phyloP scores from a whole-genome alignment of 1,139 yeast genomes.

The Suhomyces coccinellae region DNA sequence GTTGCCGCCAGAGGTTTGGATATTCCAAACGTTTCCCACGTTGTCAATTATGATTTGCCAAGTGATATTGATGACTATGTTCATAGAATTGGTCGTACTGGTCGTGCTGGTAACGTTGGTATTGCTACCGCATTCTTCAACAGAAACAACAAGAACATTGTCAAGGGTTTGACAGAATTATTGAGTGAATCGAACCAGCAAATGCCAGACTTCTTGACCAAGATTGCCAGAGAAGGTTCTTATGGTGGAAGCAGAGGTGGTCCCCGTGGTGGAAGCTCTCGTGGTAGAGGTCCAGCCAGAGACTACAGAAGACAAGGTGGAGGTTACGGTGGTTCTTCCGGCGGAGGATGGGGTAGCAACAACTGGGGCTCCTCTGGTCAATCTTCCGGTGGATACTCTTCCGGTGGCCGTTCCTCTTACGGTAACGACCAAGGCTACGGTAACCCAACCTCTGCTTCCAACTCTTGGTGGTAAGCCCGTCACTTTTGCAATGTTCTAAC shows the following conservation, averaged over 20 bases:
- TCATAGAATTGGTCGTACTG: slow-evolving; percentile 95
- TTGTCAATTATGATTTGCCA: slow-evolving; percentile 95
- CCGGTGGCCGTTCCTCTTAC: slow-evolving; percentile 20
- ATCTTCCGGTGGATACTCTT: slow-evolving; percentile 17
- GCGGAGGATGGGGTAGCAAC: slow-evolving; percentile 20
- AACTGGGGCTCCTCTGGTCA: slow-evolving; percentile 23
- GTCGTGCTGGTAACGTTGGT: slow-evolving; percentile 97
- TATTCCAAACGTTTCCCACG: slow-evolving; percentile 94
- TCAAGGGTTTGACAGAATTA: slow-evolving; percentile 83
- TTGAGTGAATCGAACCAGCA: slow-evolving; percentile 97
- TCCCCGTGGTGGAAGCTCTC: slow-evolving; percentile 31
- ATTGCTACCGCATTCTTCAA: slow-evolving; percentile 95
- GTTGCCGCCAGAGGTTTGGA: slow-evolving; percentile 99
- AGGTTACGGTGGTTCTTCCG: slow-evolving; percentile 24
- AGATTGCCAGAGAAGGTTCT: slow-evolving; percentile 76
- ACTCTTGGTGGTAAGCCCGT: slow-evolving; percentile 43
- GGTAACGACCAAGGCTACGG: slow-evolving; percentile 32
- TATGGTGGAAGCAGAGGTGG: slow-evolving; percentile 58
- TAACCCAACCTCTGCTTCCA: slow-evolving; percentile 30
- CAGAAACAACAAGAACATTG: slow-evolving; percentile 90
- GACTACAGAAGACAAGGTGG: slow-evolving; percentile 56
- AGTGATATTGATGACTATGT: slow-evolving; percentile 97
- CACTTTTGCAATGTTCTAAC: not conserved
- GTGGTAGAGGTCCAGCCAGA: slow-evolving; percentile 45
- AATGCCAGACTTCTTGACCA: slow-evolving; percentile 83